A percentile compares a stretch with the other conserved stretches of the same genome.
Evolutionary conservation across 345 rosid genomes (phyloP).

Genomic region (Arabis hirsuta): DNA sequence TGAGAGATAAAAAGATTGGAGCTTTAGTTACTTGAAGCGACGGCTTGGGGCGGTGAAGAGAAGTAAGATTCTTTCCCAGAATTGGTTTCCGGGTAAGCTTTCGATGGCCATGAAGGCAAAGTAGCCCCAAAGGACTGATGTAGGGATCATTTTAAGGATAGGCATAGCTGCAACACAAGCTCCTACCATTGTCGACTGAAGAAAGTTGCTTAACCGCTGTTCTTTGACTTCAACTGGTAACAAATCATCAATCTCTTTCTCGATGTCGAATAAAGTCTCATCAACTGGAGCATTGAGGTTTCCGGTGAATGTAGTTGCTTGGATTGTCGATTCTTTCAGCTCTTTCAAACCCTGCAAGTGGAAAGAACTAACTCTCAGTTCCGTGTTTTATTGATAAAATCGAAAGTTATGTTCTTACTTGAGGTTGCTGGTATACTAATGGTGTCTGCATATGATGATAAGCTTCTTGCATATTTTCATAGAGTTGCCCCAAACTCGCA

Average conservation of each 20-base stretch:
- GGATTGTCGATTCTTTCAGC: constrained; percentile 86
- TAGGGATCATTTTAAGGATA: constrained; percentile 83
- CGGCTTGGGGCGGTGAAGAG: constrained; percentile 93
- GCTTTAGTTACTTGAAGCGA: constrained; percentile 72
- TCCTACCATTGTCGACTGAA: constrained; percentile 88
- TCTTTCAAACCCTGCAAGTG: constrained; percentile 76
- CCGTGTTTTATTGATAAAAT: not conserved
- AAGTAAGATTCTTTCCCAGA: constrained; percentile 93
- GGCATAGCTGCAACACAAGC: constrained; percentile 97
- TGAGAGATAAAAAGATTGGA: not conserved
- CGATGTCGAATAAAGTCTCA: constrained; percentile 77
- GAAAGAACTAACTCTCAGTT: not conserved
- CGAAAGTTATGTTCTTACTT: constrained; percentile 40
- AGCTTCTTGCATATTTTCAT: constrained; percentile 78
- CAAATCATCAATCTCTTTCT: constrained; percentile 84
- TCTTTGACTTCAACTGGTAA: constrained; percentile 93
- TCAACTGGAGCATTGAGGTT: constrained; percentile 84
- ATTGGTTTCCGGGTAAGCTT: constrained; percentile 95
- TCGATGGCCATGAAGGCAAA: constrained; percentile 98
- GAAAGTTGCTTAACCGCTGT: constrained; percentile 90
- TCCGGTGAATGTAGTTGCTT: constrained; percentile 77
- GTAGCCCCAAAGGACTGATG: constrained; percentile 98
- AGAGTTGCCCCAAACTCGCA: constrained; percentile 80
- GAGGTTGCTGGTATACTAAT: constrained; percentile 62
- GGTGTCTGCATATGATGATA: constrained; percentile 95